Evolutionary conservation across 768 basidiomycete species (phyloP), one percentile per base, ranked within the genome.

Genomic region (Termitomyces sp.): DNA sequence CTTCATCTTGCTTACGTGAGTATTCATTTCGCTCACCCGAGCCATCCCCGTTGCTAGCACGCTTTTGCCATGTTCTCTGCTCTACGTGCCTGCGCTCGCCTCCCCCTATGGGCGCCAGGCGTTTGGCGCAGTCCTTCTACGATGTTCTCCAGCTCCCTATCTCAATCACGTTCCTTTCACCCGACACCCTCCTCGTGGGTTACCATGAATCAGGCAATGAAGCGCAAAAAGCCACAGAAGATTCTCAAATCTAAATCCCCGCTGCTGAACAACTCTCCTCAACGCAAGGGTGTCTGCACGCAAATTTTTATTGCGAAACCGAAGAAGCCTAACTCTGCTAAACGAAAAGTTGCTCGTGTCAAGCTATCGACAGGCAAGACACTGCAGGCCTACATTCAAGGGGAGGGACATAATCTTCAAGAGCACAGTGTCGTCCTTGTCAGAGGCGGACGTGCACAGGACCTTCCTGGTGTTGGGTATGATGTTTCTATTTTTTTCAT

Each of bases 321-420:
- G 24, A 97, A 94, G 79, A 99, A 99, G 69, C 97, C 97, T 61
- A 99, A 99, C 73, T 98, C 96, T 12, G 95, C 95, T 37, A 94
- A 97, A 68, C 92, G 97, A 60, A 98, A 98, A 76, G 92, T 98
- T 56, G 94, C 94, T 45, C 82, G 92, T 65, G 87, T 99, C 64
- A 96, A 96, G 76, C 78, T 99, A 56, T 82, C 87, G 22, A 94
- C 87, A 13, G 97, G 97, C 51, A 87, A 90, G 70, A 87, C 86
- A 44, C 80, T 94, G 61, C 90, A 90, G 78, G 94, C 94, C 16
- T 98, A 98, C 71, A 93, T 98, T 57, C 91, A 89, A 46, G 97
- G 97, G 65, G 97, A 98, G 69, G 97, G 97, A 0, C 96, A 98
- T 70, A 98, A 97, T 68, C 72, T 98, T 66, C 97, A 98, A 75